phyloP scores from a whole-genome alignment of 2,329 filamentous ascomycete species.

The Trichoderma sp. region DNA sequence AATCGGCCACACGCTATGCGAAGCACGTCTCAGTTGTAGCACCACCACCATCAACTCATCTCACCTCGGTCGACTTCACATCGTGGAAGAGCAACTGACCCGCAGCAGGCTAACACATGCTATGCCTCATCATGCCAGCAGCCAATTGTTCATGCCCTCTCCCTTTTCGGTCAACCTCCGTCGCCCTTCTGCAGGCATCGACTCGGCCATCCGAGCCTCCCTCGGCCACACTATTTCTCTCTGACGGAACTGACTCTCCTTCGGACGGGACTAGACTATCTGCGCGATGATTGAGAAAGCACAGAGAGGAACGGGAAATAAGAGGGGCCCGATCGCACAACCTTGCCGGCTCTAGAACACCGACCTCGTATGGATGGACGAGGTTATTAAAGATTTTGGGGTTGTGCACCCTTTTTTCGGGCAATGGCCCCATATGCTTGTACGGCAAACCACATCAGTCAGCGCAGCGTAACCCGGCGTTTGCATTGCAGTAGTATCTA shows the following conservation, averaged over 20 bases:
- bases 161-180: slow-evolving; percentile 22
- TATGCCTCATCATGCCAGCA: neutral
- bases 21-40: neutral
- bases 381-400: neutral
- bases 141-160: neutral
- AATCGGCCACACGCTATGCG: neutral
- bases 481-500: neutral
- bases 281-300: neutral
- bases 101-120: neutral
- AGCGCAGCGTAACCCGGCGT: neutral
- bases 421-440: neutral
- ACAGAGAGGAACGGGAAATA: neutral
- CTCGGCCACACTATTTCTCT: neutral
- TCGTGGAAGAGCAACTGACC: neutral
- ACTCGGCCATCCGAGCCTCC: neutral
- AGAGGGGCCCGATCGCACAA: neutral
- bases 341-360: neutral
- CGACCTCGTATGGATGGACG: neutral
- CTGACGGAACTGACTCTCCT: neutral
- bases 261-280: neutral
- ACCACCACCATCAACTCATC: neutral
- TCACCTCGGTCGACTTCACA: neutral
- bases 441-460: neutral
- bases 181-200: neutral
- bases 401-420: neutral